Evolutionary conservation across 2,329 filamentous ascomycete species (phyloP).

Genomic region (Aspergillus tamarii): DNA sequence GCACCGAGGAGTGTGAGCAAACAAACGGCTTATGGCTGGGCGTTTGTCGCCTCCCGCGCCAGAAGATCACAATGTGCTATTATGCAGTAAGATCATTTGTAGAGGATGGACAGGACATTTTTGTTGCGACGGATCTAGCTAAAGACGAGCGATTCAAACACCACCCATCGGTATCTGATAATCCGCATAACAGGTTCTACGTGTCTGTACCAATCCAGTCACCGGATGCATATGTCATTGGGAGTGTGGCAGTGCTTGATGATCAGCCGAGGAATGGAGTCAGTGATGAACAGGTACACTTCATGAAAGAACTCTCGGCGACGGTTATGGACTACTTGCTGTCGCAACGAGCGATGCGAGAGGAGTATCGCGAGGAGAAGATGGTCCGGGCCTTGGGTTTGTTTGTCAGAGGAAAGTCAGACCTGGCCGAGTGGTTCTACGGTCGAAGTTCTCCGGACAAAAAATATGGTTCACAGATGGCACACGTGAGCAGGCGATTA

Average conservation of each 20-base stretch:
- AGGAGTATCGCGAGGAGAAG: constrained; percentile 26
- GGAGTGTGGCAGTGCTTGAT: constrained; percentile 22
- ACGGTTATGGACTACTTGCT: constrained; percentile 28
- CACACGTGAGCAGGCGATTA: background rate
- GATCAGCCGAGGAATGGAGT: constrained; percentile 19
- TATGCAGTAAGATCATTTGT: constrained; percentile 18
- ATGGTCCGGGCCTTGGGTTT: constrained; percentile 26
- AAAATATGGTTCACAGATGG: background rate
- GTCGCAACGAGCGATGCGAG: constrained; percentile 23
- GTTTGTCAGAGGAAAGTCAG: constrained; percentile 26
- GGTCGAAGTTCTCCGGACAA: background rate
- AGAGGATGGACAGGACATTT: constrained; percentile 5
- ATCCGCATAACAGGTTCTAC: constrained; percentile 22
- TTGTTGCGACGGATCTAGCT: constrained; percentile 18
- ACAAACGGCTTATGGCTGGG: constrained; percentile 24
- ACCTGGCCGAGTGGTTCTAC: constrained; percentile 23
- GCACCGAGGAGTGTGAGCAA: constrained; percentile 2
- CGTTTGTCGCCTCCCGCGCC: constrained; percentile 19
- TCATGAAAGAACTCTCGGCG: constrained; percentile 21
- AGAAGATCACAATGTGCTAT: constrained; percentile 22
- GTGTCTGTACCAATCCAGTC: constrained; percentile 22
- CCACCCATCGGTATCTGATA: constrained; percentile 15
- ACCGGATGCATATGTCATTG: constrained; percentile 23
- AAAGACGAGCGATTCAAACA: constrained; percentile 15
- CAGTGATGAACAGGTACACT: constrained; percentile 5